A percentile compares a stretch with the other conserved stretches of the same genome.
phyloP scores from a whole-genome alignment of 257 asterid genomes.

The Fraxinus excelsior region DNA sequence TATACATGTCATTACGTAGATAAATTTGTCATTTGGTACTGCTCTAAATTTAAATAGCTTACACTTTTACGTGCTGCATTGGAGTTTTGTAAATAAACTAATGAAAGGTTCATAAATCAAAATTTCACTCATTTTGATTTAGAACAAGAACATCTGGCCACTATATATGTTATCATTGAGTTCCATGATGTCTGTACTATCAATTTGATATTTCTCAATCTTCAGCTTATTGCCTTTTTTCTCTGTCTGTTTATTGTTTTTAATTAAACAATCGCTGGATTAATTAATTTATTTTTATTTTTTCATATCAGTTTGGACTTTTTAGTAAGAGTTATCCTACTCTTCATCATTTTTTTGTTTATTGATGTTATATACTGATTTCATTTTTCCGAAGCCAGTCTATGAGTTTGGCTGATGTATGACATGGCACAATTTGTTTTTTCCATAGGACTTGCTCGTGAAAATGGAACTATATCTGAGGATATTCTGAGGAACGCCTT shows the following conservation, averaged over 20 bases:
- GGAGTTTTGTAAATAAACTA: neutral
- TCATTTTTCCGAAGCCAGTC: conserved; percentile 1
- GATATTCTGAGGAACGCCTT: conserved; percentile 55
- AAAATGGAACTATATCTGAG: conserved; percentile 55
- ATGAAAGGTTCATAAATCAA: neutral
- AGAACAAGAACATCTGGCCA: neutral
- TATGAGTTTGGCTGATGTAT: conserved; percentile 6
- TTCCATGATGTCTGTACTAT: neutral
- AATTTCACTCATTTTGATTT: neutral
- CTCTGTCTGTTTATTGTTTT: neutral
- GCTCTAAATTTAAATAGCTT: conserved; percentile 13
- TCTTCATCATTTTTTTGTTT: neutral
- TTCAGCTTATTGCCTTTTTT: neutral
- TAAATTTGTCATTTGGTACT: neutral
- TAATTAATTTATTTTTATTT: neutral
- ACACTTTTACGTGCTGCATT: conserved; percentile 16
- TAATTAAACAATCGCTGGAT: neutral
- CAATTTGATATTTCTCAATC: neutral
- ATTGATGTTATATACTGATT: neutral
- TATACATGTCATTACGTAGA: neutral
- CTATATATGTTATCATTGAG: neutral
- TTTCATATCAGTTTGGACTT: neutral
- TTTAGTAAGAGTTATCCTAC: neutral
- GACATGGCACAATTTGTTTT: conserved; percentile 13
- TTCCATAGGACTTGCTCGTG: conserved; percentile 60